Evolutionary conservation across 1,139 yeast genomes (phyloP).

Genomic region (Pichia norvegensis): DNA sequence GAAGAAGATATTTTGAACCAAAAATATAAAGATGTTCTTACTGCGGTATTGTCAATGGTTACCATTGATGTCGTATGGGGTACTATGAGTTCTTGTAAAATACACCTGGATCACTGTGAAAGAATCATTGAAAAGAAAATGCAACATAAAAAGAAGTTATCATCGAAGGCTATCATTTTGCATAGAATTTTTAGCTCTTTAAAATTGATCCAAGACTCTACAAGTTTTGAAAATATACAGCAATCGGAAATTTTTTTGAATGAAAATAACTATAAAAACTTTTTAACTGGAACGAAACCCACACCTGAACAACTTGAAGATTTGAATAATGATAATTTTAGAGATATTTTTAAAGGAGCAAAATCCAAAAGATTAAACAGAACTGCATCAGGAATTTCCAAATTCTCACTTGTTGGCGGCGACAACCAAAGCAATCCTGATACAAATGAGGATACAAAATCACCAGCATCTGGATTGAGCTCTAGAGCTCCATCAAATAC

Average conservation of each 20-base stretch:
- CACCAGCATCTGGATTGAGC: conserved; percentile 5
- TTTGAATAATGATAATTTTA: conserved; percentile 17
- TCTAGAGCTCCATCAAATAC: conserved; percentile 3
- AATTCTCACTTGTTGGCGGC: not conserved
- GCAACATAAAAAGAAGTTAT: conserved; percentile 55
- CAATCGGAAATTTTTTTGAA: conserved; percentile 29
- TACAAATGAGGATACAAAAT: not conserved
- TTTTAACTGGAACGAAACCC: conserved; percentile 26
- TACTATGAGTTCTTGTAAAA: conserved; percentile 77
- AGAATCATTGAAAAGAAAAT: conserved; percentile 63
- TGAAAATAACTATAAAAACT: conserved; percentile 27
- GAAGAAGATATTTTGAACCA: conserved; percentile 42
- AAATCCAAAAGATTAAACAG: not conserved
- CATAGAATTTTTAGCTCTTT: conserved; percentile 74
- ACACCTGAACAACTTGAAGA: conserved; percentile 22
- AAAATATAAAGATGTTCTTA: conserved; percentile 75
- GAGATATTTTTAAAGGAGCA: conserved; percentile 22
- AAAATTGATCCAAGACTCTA: conserved; percentile 67
- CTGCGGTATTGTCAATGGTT: conserved; percentile 81
- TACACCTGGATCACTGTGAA: conserved; percentile 71
- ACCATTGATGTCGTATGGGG: conserved; percentile 90
- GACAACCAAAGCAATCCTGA: not conserved
- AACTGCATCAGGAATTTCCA: not conserved
- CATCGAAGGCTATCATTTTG: conserved; percentile 67
- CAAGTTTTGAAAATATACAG: conserved; percentile 43